Base-by-base conservation (phyloP, 768 basidiomycete genomes). In the Naematelia encephala region DNA sequence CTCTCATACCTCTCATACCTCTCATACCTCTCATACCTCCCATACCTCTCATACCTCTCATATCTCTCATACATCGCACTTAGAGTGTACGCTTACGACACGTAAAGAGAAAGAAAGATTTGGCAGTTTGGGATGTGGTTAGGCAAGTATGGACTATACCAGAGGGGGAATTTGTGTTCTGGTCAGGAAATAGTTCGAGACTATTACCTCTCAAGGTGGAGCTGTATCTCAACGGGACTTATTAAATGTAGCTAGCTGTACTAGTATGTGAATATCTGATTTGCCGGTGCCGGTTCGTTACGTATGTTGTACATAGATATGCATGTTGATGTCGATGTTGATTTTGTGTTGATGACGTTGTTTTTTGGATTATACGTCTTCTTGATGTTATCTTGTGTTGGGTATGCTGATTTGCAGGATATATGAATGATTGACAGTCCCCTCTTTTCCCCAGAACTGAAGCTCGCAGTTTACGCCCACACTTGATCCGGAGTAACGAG, bases 101-200 rank as follows among this genome's bases (percentile, higher is more conserved):
- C 19, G 10, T 46, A 23, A 47, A 73, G 72, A 44, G 72, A 14
- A 70, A 70, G 63, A 76, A 76, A 54, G 74, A 76, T 53, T 46
- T 76, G 25, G 54, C 71, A 4, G 81, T 88, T 55, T 91, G 89
- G 90, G 87, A 91, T 73, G 83, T 82, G 1, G 82, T 76, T 10
- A 79, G 87, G 23, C 90, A 91, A 74, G 84, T 86, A 2, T 91
- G 90, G 89, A 79, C 80, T 61, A 84, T 82, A 63, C 89, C 90
- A 0, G 67, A 76, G 1, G 89, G 88, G 1, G 80, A 71, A 43
- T 85, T 88, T 67, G 78, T 77, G 21, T 81, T 91, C 51, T 82
- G 83, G 4, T 77, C 89, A 39, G 88, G 88, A 4, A 59, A 57
- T 27, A 70, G 69, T 56, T 73, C 71, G 10, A 64, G 67, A 28